Base-by-base conservation (phyloP, 768 basidiomycete genomes). In the Tulasnella sp. region DNA sequence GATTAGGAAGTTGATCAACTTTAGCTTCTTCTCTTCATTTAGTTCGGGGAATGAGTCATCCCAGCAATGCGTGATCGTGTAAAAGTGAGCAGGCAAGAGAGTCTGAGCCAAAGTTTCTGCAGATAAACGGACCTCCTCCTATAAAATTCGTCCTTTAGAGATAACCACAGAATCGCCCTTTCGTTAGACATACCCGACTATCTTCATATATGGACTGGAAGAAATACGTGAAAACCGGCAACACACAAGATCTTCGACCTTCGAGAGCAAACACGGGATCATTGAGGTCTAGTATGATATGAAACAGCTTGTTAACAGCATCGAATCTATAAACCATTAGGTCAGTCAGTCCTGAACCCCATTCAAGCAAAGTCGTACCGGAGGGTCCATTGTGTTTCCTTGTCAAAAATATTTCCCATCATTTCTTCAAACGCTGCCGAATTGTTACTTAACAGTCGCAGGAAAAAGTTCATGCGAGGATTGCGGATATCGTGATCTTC, bases 71-170 rank as follows among this genome's bases (percentile, higher is more conserved):
- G 80, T 70, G 12, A 86, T 81, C 12, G 74, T 72, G 12, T 78
- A 71, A 43, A 79, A 67, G 63, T 86, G 83, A 22, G 76, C 70
- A 5, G 80, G 75, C 15, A 83, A 71, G 16, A 87, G 65, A 13
- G 76, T 75, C 52, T 73, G 70, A 1, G 74, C 69, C 63, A 76
- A 76, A 3, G 75, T 73, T 53, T 77, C 74, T 1, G 72, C 75
- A 2, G 76, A 67, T 5, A 76, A 60, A 39, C 82, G 71, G 27
- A 84, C 66, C 65, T 83, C 81, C 66, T 83, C 82, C 84, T 87
- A 41, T 13, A 39, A 6, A 16, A 39, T 12, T 4, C 0, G 45
- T 55, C 22, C n/a, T 43, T n/a, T 45, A 34, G 7, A 27, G 19
- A 48, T 46, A 8, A 44, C 19, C 31, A 47, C 20, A 22, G 39